Percentiles rank a stretch among this genome's conserved stretches.
phyloP scores from a whole-genome alignment of 352 stramenopile species.

The Phytophthora pseudosyringae region DNA sequence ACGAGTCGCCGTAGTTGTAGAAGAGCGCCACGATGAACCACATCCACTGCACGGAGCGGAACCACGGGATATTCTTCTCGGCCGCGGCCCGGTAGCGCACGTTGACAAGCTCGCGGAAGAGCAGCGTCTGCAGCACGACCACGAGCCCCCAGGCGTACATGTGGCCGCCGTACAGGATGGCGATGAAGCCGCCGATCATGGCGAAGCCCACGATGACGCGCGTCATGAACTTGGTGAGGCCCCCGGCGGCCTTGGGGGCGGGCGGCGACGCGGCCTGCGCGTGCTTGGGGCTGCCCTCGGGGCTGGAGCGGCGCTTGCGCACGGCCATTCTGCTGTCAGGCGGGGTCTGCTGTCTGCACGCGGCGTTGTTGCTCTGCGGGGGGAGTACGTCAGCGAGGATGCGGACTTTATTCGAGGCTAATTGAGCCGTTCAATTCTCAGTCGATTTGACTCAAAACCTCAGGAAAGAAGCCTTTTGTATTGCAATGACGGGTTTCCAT shows the following conservation, averaged over 20 bases:
- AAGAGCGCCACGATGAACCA: conserved; percentile 98
- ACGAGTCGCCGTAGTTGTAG: conserved; percentile 95
- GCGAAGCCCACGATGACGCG: conserved; percentile 76
- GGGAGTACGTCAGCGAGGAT: conserved; percentile 12
- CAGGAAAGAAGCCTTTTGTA: too few species aligned
- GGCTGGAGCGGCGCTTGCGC: conserved; percentile 56
- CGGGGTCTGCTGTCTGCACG: not conserved
- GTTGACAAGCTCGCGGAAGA: conserved; percentile 98
- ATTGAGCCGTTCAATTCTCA: conserved; percentile 2
- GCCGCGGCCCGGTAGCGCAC: conserved; percentile 95
- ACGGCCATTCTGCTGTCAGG: conserved; percentile 25
- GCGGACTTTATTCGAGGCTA: not conserved
- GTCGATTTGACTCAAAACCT: not conserved
- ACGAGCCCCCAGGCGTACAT: conserved; percentile 88
- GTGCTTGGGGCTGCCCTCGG: conserved; percentile 27
- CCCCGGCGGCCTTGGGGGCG: conserved; percentile 35
- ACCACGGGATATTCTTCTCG: conserved; percentile 97
- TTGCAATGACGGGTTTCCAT: too few species aligned
- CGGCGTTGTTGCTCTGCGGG: not conserved
- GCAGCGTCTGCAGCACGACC: conserved; percentile 85
- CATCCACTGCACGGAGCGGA: conserved; percentile 98
- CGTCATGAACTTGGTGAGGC: conserved; percentile 72
- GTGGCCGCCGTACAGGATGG: conserved; percentile 83
- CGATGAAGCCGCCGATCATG: conserved; percentile 77
- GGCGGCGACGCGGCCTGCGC: conserved; percentile 11